Evolutionary conservation across 768 basidiomycete species (phyloP).

Genomic region (Gloeophyllum trabeum): DNA sequence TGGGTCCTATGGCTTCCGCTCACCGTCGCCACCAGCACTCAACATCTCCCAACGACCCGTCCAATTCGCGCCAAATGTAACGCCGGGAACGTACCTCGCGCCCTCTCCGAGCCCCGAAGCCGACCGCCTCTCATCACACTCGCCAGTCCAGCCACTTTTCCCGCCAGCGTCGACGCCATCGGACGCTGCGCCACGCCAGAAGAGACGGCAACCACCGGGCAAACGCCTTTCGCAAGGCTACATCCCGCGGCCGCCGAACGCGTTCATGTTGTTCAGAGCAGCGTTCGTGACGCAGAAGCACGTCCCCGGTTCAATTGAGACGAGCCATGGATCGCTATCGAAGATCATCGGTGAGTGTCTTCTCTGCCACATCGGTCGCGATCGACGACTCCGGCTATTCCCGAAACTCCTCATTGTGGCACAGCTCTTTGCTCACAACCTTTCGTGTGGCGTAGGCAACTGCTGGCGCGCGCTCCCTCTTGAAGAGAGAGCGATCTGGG

Average conservation of each 20-base stretch:
- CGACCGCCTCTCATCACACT: constrained; percentile 10
- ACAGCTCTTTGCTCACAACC: neutral
- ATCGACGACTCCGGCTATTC: too few species aligned
- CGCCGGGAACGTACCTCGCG: constrained; percentile 37
- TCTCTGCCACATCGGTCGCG: too few species aligned
- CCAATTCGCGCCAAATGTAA: constrained; percentile 55
- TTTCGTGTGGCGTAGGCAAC: constrained; percentile 19
- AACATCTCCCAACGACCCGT: constrained; percentile 42
- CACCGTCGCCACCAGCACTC: constrained; percentile 23
- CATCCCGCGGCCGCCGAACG: constrained; percentile 21
- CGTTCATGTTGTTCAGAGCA: constrained; percentile 24
- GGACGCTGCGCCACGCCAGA: constrained; percentile 18
- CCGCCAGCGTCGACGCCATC: constrained; percentile 35
- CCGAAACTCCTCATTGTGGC: neutral
- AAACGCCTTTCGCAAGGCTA: constrained; percentile 49
- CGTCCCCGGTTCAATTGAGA: constrained; percentile 38
- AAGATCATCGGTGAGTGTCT: constrained; percentile 35
- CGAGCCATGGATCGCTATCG: constrained; percentile 35
- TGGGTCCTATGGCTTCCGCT: constrained; percentile 38
- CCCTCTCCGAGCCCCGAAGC: constrained; percentile 21
- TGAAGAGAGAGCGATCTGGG: constrained; percentile 66
- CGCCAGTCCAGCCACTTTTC: constrained; percentile 32
- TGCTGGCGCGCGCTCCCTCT: constrained; percentile 62
- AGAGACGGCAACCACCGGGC: constrained; percentile 43
- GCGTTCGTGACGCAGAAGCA: constrained; percentile 28